phyloP scores from a whole-genome alignment of 2,329 filamentous ascomycete species.

The Rosellinia necatrix region DNA sequence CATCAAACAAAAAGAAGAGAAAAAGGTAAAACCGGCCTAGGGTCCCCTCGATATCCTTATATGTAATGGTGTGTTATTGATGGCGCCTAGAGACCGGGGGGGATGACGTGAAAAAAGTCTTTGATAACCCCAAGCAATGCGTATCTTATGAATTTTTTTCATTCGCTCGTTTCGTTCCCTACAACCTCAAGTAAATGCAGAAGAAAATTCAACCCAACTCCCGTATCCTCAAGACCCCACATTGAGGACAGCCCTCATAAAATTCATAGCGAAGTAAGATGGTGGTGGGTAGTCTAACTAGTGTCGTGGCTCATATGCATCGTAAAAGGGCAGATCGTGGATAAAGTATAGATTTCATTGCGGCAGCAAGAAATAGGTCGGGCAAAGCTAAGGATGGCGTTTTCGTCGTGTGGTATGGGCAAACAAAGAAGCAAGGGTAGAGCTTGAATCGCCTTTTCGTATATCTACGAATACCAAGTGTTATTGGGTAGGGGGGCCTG shows the following conservation, averaged over 20 bases:
- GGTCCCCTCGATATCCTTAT: background rate
- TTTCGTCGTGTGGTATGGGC: background rate
- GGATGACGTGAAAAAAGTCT: too few relatives aligned
- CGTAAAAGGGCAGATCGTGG: conserved; percentile 16
- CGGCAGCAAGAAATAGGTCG: background rate
- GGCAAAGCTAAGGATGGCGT: background rate
- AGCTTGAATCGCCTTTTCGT: conserved; percentile 1
- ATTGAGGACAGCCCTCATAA: conserved; percentile 1
- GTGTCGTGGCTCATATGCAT: conserved; percentile 29
- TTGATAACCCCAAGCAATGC: conserved; percentile 19
- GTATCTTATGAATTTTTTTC: conserved; percentile 12
- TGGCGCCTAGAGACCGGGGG: background rate
- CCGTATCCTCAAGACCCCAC: background rate
- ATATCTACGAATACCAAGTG: conserved; percentile 1
- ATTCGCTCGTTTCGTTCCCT: background rate
- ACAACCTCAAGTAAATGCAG: conserved; percentile 8
- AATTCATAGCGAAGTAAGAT: conserved; percentile 5
- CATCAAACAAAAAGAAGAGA: background rate
- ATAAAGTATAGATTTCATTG: background rate
- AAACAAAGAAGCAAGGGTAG: background rate
- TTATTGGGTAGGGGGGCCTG: background rate
- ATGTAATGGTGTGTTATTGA: conserved; percentile 6
- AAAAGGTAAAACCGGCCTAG: background rate
- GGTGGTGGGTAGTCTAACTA: conserved; percentile 18
- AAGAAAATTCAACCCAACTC: conserved; percentile 13